Percentiles rank a stretch among this genome's conserved stretches.
These are phyloP conservation scores for Plasmodium berghei DNA, from an alignment of 169 alveolate species.

Conservation along the genomic window DNA sequence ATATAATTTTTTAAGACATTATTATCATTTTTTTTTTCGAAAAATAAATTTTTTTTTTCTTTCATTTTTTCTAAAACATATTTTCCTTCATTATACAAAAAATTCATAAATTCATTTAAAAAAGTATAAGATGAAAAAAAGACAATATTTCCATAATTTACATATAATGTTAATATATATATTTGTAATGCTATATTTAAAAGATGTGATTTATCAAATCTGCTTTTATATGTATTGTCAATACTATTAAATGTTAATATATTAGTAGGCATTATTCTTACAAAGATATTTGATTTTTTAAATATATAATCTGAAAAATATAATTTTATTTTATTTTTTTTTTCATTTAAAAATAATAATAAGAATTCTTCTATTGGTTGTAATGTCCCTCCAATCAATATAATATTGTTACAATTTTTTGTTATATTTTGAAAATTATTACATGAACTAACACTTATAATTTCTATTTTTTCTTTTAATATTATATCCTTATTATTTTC, in stretches of 20 bases:
- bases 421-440: constrained; percentile 65
- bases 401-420: constrained; percentile 74
- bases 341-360: constrained; percentile 52
- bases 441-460: constrained; percentile 79
- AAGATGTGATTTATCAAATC: constrained; percentile 75
- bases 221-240: constrained; percentile 79
- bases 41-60: constrained; percentile 72
- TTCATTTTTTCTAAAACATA: constrained; percentile 33
- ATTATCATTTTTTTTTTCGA: constrained; percentile 48
- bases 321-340: constrained; percentile 21
- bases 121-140: constrained; percentile 84
- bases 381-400: constrained; percentile 85
- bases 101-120: constrained; percentile 73
- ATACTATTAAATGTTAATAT: constrained; percentile 26
- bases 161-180: constrained; percentile 57
- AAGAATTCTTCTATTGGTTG: constrained; percentile 85
- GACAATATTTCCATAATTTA: constrained; percentile 86
- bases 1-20: constrained; percentile 7
- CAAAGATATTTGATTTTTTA: constrained; percentile 50
- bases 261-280: constrained; percentile 28
- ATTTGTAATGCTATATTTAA: constrained; percentile 76
- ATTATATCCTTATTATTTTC: neutral
- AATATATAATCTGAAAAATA: constrained; percentile 59
- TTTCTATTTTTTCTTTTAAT: constrained; percentile 32
- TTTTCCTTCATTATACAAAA: constrained; percentile 48